Evolutionary conservation across 1,284 basidiomycete species (phyloP).

Genomic region (Pseudozyma thailandica): DNA sequence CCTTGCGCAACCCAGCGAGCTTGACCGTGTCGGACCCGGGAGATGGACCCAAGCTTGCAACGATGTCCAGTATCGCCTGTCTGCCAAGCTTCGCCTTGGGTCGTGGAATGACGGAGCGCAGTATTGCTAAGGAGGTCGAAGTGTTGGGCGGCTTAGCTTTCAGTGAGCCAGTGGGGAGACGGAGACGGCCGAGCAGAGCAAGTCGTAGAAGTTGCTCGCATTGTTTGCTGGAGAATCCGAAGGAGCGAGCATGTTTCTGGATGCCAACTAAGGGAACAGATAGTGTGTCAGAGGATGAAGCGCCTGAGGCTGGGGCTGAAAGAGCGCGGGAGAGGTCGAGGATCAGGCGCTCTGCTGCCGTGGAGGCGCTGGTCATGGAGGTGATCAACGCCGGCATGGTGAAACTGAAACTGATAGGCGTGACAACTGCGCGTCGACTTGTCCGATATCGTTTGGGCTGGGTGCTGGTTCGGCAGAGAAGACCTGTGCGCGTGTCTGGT

Average conservation of each 20-base stretch:
- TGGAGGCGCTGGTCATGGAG: conserved; percentile 5
- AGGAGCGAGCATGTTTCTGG: conserved; percentile 27
- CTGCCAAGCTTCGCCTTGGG: conserved; percentile 31
- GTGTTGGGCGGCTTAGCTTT: conserved; percentile 33
- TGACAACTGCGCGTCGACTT: too few relatives aligned
- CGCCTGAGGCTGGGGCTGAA: conserved; percentile 17
- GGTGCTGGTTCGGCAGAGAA: too few relatives aligned
- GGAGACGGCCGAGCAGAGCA: conserved; percentile 30
- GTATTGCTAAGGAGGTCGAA: conserved; percentile 29
- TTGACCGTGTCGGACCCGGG: conserved; percentile 31
- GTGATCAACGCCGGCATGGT: conserved; percentile 32
- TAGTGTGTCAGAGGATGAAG: conserved; percentile 8
- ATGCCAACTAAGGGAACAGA: conserved; percentile 10
- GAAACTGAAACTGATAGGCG: too few relatives aligned
- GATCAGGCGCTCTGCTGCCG: conserved; percentile 30
- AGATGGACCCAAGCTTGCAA: conserved; percentile 32
- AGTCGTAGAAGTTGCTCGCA: conserved; percentile 41
- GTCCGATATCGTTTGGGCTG: too few relatives aligned
- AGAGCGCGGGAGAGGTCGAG: conserved; percentile 23
- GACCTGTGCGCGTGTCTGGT: too few relatives aligned
- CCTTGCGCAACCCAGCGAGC: conserved; percentile 24
- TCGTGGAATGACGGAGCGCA: conserved; percentile 33
- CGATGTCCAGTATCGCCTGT: conserved; percentile 32
- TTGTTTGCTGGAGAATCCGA: conserved; percentile 36
- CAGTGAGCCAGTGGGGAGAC: conserved; percentile 4